Evolutionary conservation across 148 eudicot species (phyloP).

Genomic region (Rhododendron simsii): DNA sequence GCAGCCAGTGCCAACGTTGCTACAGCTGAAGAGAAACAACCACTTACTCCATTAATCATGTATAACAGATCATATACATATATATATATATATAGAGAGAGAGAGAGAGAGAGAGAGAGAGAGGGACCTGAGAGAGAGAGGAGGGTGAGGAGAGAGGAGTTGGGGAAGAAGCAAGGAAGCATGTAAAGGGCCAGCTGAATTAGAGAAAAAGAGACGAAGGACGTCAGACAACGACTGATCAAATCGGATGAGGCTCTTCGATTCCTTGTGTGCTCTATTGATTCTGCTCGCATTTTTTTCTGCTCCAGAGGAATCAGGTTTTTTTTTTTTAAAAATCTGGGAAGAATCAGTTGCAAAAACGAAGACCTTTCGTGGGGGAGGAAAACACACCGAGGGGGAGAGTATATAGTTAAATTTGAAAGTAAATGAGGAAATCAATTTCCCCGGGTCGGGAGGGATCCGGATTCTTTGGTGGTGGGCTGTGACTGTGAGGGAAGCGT

Average conservation of each 20-base stretch:
- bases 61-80: neutral
- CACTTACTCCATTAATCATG: neutral
- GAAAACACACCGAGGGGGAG: neutral
- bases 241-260: slow-evolving; percentile 17
- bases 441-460: neutral
- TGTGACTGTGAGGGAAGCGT: no score
- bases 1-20: slow-evolving; percentile 29
- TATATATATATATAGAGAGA: neutral
- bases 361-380: neutral
- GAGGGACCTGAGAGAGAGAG: slow-evolving; percentile 47
- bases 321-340: neutral
- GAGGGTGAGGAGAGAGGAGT: slow-evolving; percentile 22
- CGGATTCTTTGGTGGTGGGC: neutral
- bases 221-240: slow-evolving; percentile 24
- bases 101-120: neutral
- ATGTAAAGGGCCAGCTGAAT: slow-evolving; percentile 12
- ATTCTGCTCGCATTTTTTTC: slow-evolving; percentile 4
- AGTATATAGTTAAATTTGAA: no score
- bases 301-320: neutral
- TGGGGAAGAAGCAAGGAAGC: slow-evolving; percentile 7
- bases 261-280: neutral
- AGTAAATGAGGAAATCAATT: no score
- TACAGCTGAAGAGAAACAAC: slow-evolving; percentile 26
- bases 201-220: slow-evolving; percentile 30
- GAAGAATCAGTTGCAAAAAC: neutral